Conservation (phyloP, 2,329 filamentous ascomycete species). For the Epichloe gansuensis region DNA sequence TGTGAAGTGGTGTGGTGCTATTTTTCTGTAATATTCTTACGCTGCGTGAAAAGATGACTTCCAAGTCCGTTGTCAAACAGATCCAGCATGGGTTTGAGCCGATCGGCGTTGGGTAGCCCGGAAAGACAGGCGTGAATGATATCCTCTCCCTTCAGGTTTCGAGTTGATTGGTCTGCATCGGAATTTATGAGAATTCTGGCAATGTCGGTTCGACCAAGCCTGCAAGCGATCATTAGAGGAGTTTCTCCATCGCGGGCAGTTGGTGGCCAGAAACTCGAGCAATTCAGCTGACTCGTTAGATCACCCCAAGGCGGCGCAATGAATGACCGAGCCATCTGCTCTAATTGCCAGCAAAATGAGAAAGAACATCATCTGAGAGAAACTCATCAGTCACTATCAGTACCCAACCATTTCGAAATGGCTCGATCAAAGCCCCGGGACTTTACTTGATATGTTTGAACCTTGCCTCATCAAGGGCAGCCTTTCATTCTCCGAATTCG, state of each 20-base stretch:
- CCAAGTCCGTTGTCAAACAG: slow-evolving; percentile 47
- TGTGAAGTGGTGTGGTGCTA: slow-evolving; percentile 52
- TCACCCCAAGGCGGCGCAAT: slow-evolving; percentile 47
- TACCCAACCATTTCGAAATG: slow-evolving; percentile 49
- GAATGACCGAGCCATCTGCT: slow-evolving; percentile 50
- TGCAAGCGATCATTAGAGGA: slow-evolving; percentile 56
- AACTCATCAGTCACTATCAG: slow-evolving; percentile 37
- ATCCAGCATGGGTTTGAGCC: slow-evolving; percentile 37
- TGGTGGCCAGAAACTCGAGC: slow-evolving; percentile 53
- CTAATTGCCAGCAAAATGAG: slow-evolving; percentile 11
- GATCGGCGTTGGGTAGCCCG: slow-evolving; percentile 18
- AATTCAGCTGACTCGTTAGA: slow-evolving; percentile 35
- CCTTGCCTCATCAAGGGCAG: slow-evolving; percentile 47
- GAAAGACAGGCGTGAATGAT: slow-evolving; percentile 49
- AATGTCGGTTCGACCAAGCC: slow-evolving; percentile 38
- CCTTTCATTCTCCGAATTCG: slow-evolving; percentile 50
- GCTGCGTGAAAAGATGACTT: slow-evolving; percentile 44
- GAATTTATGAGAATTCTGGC: slow-evolving; percentile 51
- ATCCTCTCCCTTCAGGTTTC: slow-evolving; percentile 51
- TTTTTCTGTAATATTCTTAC: slow-evolving; percentile 37
- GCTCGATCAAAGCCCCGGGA: slow-evolving; percentile 48
- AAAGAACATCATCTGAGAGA: neutral
- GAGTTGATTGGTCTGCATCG: slow-evolving; percentile 57
- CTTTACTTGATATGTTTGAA: slow-evolving; percentile 49
- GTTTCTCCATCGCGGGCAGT: slow-evolving; percentile 49